Conservation (phyloP, 2,329 filamentous ascomycete genomes). For the Sordariomycetes sp. region DNA sequence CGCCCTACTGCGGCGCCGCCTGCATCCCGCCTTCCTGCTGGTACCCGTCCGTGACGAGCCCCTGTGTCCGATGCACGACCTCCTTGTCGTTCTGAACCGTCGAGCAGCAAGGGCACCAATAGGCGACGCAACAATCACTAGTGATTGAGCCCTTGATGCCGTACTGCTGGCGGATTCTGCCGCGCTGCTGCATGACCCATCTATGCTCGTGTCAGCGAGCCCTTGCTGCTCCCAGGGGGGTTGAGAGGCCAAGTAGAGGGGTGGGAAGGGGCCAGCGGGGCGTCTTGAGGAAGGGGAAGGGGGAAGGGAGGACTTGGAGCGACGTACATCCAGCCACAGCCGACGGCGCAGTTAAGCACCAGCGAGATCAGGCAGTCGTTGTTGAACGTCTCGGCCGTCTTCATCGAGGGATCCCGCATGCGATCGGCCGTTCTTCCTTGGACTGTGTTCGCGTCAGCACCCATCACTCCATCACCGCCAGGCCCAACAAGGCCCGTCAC, state of each 20-base stretch:
- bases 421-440: slow-evolving; percentile 29
- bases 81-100: slow-evolving; percentile 47
- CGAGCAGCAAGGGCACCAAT: slow-evolving; percentile 42
- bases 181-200: slow-evolving; percentile 37
- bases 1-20: slow-evolving; percentile 11
- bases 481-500: too few relatives aligned
- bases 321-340: slow-evolving; percentile 28
- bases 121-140: slow-evolving; percentile 37
- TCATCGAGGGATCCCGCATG: slow-evolving; percentile 27
- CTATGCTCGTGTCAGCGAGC: slow-evolving; percentile 11
- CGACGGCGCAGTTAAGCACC: slow-evolving; percentile 21
- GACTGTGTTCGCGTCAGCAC: slow-evolving; percentile 15
- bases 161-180: slow-evolving; percentile 37
- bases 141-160: slow-evolving; percentile 33
- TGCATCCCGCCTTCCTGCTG: slow-evolving; percentile 22
- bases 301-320: neutral
- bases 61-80: slow-evolving; percentile 16
- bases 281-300: neutral
- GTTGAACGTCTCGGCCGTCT: slow-evolving; percentile 21
- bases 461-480: neutral
- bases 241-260: too few relatives aligned
- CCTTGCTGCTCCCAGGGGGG: neutral
- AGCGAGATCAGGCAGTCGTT: slow-evolving; percentile 26
- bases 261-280: too few relatives aligned
- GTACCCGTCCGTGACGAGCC: slow-evolving; percentile 19